Percentiles rank a stretch among this genome's conserved stretches.
phyloP scores from a whole-genome alignment of 768 basidiomycete genomes.

The Clitopilus hobsonii region DNA sequence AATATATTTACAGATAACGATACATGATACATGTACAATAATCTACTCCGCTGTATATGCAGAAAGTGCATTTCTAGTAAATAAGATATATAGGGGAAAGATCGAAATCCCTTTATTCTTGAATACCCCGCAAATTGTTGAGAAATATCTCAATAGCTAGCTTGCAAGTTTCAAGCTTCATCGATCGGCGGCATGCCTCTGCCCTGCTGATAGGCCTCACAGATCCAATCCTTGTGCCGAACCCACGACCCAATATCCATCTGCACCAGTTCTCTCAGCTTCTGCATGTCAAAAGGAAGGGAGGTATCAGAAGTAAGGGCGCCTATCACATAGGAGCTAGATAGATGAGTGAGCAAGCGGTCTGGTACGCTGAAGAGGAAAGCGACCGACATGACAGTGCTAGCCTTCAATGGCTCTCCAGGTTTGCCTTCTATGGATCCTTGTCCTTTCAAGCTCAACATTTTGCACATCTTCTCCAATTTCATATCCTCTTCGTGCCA shows the following conservation, averaged over 20 bases:
- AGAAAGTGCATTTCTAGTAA: too few relatives aligned
- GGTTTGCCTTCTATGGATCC: slow-evolving; percentile 9
- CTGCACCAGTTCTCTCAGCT: slow-evolving; percentile 24
- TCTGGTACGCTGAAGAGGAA: neutral
- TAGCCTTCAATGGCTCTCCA: slow-evolving; percentile 17
- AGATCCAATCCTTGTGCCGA: slow-evolving; percentile 22
- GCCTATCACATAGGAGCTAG: slow-evolving; percentile 25
- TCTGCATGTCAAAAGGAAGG: slow-evolving; percentile 22
- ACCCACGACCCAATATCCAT: slow-evolving; percentile 25
- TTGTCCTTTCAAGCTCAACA: slow-evolving; percentile 16
- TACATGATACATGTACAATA: neutral
- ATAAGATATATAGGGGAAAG: too few relatives aligned
- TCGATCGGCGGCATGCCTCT: neutral
- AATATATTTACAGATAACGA: neutral
- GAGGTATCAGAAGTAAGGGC: slow-evolving; percentile 23
- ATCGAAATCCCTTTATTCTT: too few relatives aligned
- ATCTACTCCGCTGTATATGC: neutral
- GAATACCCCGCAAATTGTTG: neutral
- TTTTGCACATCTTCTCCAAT: slow-evolving; percentile 25
- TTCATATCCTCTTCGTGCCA: slow-evolving; percentile 23
- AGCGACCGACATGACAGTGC: slow-evolving; percentile 27
- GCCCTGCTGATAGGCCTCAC: slow-evolving; percentile 10
- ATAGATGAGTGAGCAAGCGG: neutral
- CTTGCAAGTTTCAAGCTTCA: neutral
- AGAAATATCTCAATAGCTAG: neutral